Percentiles rank a stretch among this genome's conserved stretches.
Conservation (phyloP, 1,284 basidiomycete genomes). For the Malassezia brasiliensis region DNA sequence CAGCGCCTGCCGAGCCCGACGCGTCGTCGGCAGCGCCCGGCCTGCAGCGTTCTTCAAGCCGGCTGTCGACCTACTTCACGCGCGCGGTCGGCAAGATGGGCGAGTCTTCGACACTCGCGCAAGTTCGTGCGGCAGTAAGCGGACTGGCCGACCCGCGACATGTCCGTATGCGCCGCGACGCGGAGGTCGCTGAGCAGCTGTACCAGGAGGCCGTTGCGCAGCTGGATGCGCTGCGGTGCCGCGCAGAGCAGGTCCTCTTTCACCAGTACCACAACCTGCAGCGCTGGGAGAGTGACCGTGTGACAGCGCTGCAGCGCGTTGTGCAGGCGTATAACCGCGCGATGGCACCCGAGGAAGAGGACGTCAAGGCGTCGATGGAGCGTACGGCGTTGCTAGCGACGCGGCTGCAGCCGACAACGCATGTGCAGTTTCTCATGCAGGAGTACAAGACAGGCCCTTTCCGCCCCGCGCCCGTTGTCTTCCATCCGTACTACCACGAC, state of each 20-base stretch:
- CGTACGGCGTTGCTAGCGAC: conserved; percentile 9
- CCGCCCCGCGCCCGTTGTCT: conserved; percentile 33
- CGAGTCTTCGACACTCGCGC: conserved; percentile 22
- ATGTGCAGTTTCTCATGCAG: conserved; percentile 26
- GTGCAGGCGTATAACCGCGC: conserved; percentile 26
- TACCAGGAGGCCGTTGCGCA: conserved; percentile 33
- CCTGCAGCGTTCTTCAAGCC: conserved; percentile 5
- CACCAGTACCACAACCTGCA: conserved; percentile 36
- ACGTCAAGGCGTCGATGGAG: conserved; percentile 18
- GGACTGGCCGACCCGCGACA: conserved; percentile 38
- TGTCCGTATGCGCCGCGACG: conserved; percentile 34
- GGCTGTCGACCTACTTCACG: conserved; percentile 25
- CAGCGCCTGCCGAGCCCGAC: not conserved
- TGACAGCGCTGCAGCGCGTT: conserved; percentile 34
- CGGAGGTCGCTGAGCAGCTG: conserved; percentile 32
- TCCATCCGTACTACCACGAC: conserved; percentile 45
- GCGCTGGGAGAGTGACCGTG: conserved; percentile 38
- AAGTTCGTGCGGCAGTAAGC: conserved; percentile 31
- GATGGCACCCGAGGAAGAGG: conserved; percentile 16
- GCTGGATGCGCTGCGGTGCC: conserved; percentile 35
- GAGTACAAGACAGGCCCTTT: conserved; percentile 36
- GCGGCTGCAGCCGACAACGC: not conserved
- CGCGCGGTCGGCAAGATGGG: conserved; percentile 30
- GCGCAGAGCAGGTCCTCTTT: conserved; percentile 34
- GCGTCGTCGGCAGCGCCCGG: not conserved